Evolutionary conservation across 1,139 yeast species (phyloP).

Genomic region (Yamadazyma songkhlaensis): DNA sequence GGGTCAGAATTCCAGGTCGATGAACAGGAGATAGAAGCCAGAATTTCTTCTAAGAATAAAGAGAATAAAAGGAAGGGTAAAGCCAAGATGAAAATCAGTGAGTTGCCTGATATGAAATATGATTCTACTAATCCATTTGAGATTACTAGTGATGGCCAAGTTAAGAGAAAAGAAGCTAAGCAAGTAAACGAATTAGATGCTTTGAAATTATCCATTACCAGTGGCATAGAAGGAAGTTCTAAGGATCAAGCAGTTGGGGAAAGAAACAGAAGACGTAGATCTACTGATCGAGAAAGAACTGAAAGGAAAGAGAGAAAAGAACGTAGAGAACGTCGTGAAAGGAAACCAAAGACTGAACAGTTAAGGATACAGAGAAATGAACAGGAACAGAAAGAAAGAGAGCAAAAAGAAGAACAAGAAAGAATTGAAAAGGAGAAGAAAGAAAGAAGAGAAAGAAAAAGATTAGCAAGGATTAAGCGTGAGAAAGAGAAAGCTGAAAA

Average conservation of each 20-base stretch:
- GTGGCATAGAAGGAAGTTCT: too few relatives aligned
- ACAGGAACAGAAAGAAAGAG: not conserved
- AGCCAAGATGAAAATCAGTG: not conserved
- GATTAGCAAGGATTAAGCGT: slow-evolving; percentile 1
- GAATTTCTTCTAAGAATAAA: not conserved
- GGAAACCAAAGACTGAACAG: slow-evolving; percentile 1
- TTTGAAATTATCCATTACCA: not conserved
- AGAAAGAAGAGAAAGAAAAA: slow-evolving; percentile 1
- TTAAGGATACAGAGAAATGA: not conserved
- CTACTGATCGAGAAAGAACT: not conserved
- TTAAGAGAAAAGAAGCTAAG: not conserved
- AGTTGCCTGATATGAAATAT: slow-evolving; percentile 1
- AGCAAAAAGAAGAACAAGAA: slow-evolving; percentile 2
- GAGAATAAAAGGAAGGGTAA: not conserved
- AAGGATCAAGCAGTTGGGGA: not conserved
- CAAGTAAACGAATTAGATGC: not conserved
- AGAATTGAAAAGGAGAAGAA: slow-evolving; percentile 1
- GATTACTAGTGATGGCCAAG: not conserved
- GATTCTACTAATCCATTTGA: not conserved
- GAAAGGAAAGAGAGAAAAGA: not conserved
- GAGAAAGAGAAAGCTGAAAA: not conserved
- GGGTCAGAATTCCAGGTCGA: too few relatives aligned
- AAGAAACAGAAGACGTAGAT: not conserved
- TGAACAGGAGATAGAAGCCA: too few relatives aligned
- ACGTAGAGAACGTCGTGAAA: slow-evolving; percentile 3